Base-by-base conservation (phyloP, 257 asterid species). In the Penstemon newberryi region DNA sequence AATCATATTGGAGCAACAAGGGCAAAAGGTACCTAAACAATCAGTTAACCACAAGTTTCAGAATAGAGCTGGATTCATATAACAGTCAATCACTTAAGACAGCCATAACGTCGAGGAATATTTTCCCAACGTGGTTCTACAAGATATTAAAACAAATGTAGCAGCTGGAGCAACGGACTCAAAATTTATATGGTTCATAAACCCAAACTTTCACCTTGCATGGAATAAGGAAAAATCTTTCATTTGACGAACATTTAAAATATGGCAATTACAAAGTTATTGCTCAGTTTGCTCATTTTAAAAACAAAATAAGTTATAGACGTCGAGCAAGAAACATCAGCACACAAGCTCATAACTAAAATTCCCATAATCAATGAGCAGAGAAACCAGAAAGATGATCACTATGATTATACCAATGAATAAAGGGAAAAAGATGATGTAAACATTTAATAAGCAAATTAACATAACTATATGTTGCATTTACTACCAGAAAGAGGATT, bases 11-110 rank as follows among this genome's bases (percentile, higher is more conserved):
- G 76, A 94, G 95, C 76, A 94, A 74, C 80, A 94, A 75, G 57
- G 97, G 97, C 66, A 94, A 71, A 47, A 94, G 95, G 86, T 88
- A 94, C 99, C 99, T 94, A 81, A 70, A 75, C 64, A 80, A 66
- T 73, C 63, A 56, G 52, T 60, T 40, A 44, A 41, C 13, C 70
- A 56, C 73, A 60, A 72, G 49, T 49, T 69, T 55, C 55, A 19
- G 41, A 60, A 65, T 5, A 60, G 41, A 13, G 51, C 59, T 37
- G 51, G 69, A 45, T 63, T 51, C 42, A 63, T 18, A 18, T 56
- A 54, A 69, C 41, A 43, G 50, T 38, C 49, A 15, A 50, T 53
- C 0, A 63, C 64, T 19, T 12, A 44, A 37, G 40, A 39, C 46
- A 49, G 54, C 0, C 55, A 63, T 8, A 52, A 53, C 43, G 46